These are phyloP conservation scores for Penicillium riverlandense DNA, from an alignment of 495 filamentous ascomycete genomes.

Conservation along the genomic window DNA sequence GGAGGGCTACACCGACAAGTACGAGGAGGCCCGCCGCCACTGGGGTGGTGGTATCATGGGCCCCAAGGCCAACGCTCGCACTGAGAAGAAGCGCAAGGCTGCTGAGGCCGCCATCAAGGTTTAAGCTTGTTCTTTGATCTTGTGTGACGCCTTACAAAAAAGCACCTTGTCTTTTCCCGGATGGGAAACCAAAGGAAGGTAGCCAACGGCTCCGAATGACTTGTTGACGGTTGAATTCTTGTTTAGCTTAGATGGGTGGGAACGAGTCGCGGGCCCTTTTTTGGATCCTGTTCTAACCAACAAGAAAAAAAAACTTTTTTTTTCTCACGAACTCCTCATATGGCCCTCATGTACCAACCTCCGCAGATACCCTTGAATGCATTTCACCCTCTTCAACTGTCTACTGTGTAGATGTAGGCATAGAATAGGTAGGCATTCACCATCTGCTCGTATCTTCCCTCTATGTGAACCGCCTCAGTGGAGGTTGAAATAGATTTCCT, in stretches of 20 bases:
- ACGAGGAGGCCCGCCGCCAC: constrained; percentile 84
- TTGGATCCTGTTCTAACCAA: constrained; percentile 19
- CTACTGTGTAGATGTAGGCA: constrained; percentile 14
- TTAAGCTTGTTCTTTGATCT: constrained; percentile 43
- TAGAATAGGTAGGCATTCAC: constrained; percentile 21
- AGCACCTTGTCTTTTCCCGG: constrained; percentile 10
- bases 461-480: no score
- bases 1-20: constrained; percentile 95
- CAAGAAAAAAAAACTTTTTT: constrained; percentile 13
- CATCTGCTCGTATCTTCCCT: constrained; percentile 9
- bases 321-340: constrained; percentile 20
- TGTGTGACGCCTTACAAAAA: constrained; percentile 17
- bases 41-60: constrained; percentile 99
- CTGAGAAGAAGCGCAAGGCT: constrained; percentile 95
- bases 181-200: constrained; percentile 23
- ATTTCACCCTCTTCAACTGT: constrained; percentile 29
- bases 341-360: constrained; percentile 31
- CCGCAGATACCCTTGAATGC: constrained; percentile 46
- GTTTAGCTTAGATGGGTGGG: constrained; percentile 34
- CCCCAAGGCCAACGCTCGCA: constrained; percentile 85
- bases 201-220: constrained; percentile 21
- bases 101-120: constrained; percentile 91
- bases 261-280: constrained; percentile 13
- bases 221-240: constrained; percentile 24
- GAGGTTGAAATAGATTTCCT: neutral